Conservation (phyloP, 1,139 yeast genomes). For the Chernovozyma aurita region DNA sequence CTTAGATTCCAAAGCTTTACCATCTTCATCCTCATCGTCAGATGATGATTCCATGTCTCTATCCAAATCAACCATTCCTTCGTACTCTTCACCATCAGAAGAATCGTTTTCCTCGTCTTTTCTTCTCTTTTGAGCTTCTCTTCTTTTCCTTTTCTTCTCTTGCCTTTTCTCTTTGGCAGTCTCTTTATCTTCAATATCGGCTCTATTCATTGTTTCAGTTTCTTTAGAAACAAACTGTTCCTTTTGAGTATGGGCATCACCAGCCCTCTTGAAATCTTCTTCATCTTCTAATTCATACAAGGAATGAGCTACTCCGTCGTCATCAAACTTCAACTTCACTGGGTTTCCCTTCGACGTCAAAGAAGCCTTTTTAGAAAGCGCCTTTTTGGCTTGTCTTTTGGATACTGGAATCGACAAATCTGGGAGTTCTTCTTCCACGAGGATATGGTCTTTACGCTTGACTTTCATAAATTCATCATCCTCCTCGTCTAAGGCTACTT, state of each 20-base stretch:
- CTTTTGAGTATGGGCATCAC: conserved; percentile 71
- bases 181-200: conserved; percentile 74
- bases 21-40: conserved; percentile 26
- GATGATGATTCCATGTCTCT: conserved; percentile 43
- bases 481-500: no score
- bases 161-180: conserved; percentile 78
- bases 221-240: conserved; percentile 63
- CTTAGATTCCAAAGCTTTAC: conserved; percentile 46
- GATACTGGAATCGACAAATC: conserved; percentile 62
- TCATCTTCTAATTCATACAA: conserved; percentile 88
- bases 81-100: conserved; percentile 19
- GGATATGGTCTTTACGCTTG: conserved; percentile 69
- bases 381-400: conserved; percentile 82
- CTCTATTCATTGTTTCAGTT: conserved; percentile 58
- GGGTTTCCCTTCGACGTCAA: conserved; percentile 63
- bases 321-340: conserved; percentile 82
- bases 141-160: conserved; percentile 86
- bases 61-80: conserved; percentile 37
- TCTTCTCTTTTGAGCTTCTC: conserved; percentile 63
- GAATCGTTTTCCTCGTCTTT: conserved; percentile 40
- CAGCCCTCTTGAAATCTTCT: conserved; percentile 74
- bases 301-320: conserved; percentile 89
- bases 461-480: conserved; percentile 76
- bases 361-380: conserved; percentile 81
- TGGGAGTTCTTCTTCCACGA: conserved; percentile 64